Base-by-base conservation (phyloP, 2,329 filamentous ascomycete species). In the Plenodomus lindquistii region DNA sequence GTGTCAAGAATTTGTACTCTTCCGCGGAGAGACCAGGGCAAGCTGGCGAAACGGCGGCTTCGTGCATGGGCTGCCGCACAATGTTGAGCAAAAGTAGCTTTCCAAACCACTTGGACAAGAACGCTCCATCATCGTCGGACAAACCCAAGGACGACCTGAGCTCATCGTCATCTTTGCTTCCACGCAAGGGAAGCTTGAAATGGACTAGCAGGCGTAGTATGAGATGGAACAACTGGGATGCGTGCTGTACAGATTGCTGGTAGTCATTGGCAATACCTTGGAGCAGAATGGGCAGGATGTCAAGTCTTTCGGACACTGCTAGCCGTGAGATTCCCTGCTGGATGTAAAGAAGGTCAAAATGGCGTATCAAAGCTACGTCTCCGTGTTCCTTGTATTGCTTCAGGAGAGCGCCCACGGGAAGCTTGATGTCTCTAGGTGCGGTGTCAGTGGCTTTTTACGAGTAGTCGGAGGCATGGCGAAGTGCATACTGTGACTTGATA, bases 271-370 rank as follows among this genome's bases (percentile, higher is more conserved):
- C 78, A 37, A 95, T 86, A 9, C 86, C 87, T 55, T 81, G 78
- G 15, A 92, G 74, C 9, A 91, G 73, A 2, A 83, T 79, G 1
- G 90, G 85, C n/a, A 97, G 73, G 4, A 96, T 76, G 10, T 85
- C 83, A 29, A 87, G 81, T 59, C 90, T 83, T 36, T 93, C 87
- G 15, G 74, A 70, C 10, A 79, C 70, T 2, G 80, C 77, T 17
- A 89, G 71, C 41, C 86, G 79, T 42, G 81, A 80, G 37, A 89
- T 78, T 34, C 93, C 94, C 67, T 96, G 90, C 65, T 95, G 89
- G 31, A 97, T 88, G 67, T 96, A 96, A 16, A 88, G 80, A 35
- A 97, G 77, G 72, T 97, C 92, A 60, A 97, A 88, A 67, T 96
- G 89, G 55, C 90, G 87, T 56, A 99, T 84, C 31, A 97, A 79